Evolutionary conservation across 768 basidiomycete genomes (phyloP), one percentile per base, ranked within the genome.

Genomic region (Tubosaeta sp.): DNA sequence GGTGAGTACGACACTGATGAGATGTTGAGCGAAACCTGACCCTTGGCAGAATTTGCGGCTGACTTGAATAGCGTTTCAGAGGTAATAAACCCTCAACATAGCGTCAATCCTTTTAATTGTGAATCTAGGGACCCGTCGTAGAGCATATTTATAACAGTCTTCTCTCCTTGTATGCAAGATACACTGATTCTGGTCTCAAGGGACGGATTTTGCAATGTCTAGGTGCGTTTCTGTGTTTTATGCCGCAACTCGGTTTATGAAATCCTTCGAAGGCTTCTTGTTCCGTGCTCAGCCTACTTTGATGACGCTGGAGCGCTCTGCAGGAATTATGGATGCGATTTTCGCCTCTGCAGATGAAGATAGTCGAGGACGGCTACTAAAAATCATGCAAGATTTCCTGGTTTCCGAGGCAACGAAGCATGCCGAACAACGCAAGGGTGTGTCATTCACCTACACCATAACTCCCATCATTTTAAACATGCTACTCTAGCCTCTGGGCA

Each of bases 331-430:
- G 91, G 92, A 97, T 65, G 78, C 78, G 3, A 89, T 95, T 37
- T 97, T 99, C 63, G 69, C 76, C 0, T 86, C 90, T 0, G 62
- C 78, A 0, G 85, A 91, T 44, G 79, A 85, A 55, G 89, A 91
- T 31, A 78, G 77, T 10, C 84, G 82, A 31, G 84, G 83, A 17
- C 82, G 87, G 22, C 65, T 97, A 7, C 72, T 97, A 41, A 86
- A 82, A 64, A 93, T 95, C 56, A 83, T 99, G 62, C 93, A 95
- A 65, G 93, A 95, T 48, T 97, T 98, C 67, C 70, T 99, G 41
- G 71, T 86, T 17, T 86, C 90, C 0, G 91, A 97, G 68, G 82
- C 89, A 3, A 74, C 79, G 37, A 97, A 93, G 66, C 84, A 90
- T 64, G 72, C 81, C 2, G 79, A 78, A 11, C 80, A 84, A 53